Evolutionary conservation across 306 rosid species (phyloP).

Genomic region (Gynostemma pentaphyllum): DNA sequence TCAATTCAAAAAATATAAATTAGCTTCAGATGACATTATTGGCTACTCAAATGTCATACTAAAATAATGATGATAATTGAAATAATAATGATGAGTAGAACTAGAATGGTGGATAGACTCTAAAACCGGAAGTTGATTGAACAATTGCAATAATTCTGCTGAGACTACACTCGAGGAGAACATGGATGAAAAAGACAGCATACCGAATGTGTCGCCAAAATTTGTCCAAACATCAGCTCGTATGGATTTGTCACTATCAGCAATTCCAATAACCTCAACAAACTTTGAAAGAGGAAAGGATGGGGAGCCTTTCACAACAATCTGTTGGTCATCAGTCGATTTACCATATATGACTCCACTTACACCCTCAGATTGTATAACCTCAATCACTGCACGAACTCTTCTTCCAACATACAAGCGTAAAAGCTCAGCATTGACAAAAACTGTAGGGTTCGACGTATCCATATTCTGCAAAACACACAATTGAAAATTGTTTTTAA

Average conservation of each 20-base stretch:
- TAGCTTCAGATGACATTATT: background rate
- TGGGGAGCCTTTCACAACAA: conserved; percentile 62
- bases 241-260: conserved; percentile 69
- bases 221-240: conserved; percentile 71
- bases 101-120: too few relatives aligned
- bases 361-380: conserved; percentile 34
- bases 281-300: conserved; percentile 39
- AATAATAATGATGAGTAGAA: too few relatives aligned
- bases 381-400: conserved; percentile 73
- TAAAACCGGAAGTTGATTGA: too few relatives aligned
- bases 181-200: background rate
- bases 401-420: conserved; percentile 54
- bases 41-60: background rate
- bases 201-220: conserved; percentile 78
- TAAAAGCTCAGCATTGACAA: conserved; percentile 66
- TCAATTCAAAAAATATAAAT: background rate
- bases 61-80: background rate
- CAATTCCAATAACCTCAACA: conserved; percentile 85
- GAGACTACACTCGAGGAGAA: too few relatives aligned
- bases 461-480: conserved; percentile 39
- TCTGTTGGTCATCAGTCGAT: conserved; percentile 63
- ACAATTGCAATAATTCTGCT: too few relatives aligned
- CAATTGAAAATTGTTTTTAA: background rate
- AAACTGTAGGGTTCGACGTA: conserved; percentile 57
- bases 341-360: conserved; percentile 49